Conservation (phyloP, 129 eudicot genomes). For the Escallonia herrerae region DNA sequence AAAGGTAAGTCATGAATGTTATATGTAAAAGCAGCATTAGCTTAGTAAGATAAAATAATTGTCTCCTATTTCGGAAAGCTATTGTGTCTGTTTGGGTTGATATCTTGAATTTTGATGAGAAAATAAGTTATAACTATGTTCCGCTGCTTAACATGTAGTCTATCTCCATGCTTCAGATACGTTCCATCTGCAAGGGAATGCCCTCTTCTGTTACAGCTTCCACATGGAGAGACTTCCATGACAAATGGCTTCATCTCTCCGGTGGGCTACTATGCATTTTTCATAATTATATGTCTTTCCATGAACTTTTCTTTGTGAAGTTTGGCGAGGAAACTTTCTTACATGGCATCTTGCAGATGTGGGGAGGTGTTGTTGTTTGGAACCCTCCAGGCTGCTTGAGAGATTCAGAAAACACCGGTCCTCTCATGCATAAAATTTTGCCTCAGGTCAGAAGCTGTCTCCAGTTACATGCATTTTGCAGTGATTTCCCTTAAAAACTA, state of each 20-base stretch:
- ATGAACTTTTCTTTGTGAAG: slow-evolving; percentile 3
- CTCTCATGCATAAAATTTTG: slow-evolving; percentile 44
- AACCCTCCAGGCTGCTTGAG: slow-evolving; percentile 67
- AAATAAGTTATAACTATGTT: background rate
- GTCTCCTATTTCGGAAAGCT: too few species aligned
- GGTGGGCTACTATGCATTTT: slow-evolving; percentile 31
- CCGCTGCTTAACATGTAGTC: background rate
- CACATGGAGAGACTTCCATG: slow-evolving; percentile 65
- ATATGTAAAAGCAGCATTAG: too few species aligned
- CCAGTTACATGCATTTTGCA: background rate
- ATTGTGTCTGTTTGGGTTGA: too few species aligned
- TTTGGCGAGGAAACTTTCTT: background rate
- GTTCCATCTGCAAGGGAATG: slow-evolving; percentile 86
- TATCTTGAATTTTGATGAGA: background rate
- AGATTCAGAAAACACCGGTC: slow-evolving; percentile 23
- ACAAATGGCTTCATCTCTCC: slow-evolving; percentile 96
- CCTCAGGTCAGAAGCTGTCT: slow-evolving; percentile 44
- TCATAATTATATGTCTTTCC: slow-evolving; percentile 10
- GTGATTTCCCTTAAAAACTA: too few species aligned
- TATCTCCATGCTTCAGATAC: slow-evolving; percentile 50
- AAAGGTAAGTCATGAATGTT: too few species aligned
- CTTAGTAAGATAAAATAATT: too few species aligned
- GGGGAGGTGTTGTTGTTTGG: slow-evolving; percentile 96
- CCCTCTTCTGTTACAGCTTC: slow-evolving; percentile 89
- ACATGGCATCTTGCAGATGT: slow-evolving; percentile 55